Percentiles rank a stretch among this genome's conserved stretches.
phyloP scores from a whole-genome alignment of 495 filamentous ascomycete genomes.

The Mycothermus thermophilus region DNA sequence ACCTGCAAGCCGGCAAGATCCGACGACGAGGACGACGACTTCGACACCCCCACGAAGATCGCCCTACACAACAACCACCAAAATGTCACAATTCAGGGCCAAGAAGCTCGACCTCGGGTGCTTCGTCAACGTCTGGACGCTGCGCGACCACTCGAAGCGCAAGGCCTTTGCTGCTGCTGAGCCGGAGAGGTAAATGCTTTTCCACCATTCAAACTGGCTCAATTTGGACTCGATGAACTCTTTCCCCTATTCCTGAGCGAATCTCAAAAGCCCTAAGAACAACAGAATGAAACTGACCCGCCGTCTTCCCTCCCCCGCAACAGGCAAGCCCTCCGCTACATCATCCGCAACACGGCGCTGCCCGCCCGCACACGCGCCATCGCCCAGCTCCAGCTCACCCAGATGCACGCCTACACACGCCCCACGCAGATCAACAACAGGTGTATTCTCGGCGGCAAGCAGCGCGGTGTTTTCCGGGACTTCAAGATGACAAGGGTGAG shows the following conservation, averaged over 20 bases:
- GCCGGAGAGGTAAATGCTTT: conserved; percentile 55
- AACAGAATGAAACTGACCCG: too few relatives aligned
- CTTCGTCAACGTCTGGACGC: conserved; percentile 66
- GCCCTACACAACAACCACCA: too few relatives aligned
- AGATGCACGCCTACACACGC: conserved; percentile 91
- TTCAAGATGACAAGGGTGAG: conserved; percentile 85
- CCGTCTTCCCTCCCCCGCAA: neutral
- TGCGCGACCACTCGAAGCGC: conserved; percentile 90
- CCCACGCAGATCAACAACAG: conserved; percentile 87
- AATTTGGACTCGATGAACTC: too few relatives aligned
- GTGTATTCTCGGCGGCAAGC: conserved; percentile 78
- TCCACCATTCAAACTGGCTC: too few relatives aligned
- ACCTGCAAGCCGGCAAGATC: too few relatives aligned
- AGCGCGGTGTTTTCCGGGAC: conserved; percentile 70
- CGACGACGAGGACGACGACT: too few relatives aligned
- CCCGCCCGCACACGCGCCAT: conserved; percentile 67
- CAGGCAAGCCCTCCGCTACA: conserved; percentile 91
- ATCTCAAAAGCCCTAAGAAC: too few relatives aligned
- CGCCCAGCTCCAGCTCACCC: conserved; percentile 79
- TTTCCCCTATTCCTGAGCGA: too few relatives aligned
- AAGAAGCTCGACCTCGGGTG: conserved; percentile 80
- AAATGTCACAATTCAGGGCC: conserved; percentile 69
- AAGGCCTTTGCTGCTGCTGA: conserved; percentile 80
- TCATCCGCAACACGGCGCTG: conserved; percentile 82
- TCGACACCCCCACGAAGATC: too few relatives aligned